Evolutionary conservation across 116 monocot genomes (phyloP), one percentile per base, ranked within the genome.

Genomic region (Papilionanthe hybrid): DNA sequence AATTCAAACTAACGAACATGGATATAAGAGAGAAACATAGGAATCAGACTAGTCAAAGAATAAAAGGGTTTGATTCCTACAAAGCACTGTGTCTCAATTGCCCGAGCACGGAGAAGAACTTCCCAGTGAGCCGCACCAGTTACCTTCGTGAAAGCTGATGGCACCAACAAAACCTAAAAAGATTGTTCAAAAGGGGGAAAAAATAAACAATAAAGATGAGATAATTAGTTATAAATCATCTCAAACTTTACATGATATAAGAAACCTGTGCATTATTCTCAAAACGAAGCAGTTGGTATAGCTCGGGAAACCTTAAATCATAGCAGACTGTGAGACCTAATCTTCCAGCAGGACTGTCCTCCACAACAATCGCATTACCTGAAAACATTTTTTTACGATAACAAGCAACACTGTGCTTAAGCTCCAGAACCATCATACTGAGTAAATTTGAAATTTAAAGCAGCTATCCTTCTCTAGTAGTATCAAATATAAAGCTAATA

Each of bases 91-190:
- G 92, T 96, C 81, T 96, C 96, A 60, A 94, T 96, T 80, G 96
- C 96, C 10, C 96, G 92, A 79, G 92, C 86, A 75, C 94, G 90
- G 48, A 96, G 92, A 84, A 96, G 89, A 84, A 94, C 83, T 73
- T 97, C 97, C 97, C 97, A 97, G 42, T 94, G 97, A 72, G 97
- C 97, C 82, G 91, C 86, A 44, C 94, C 97, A 42, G 92, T 97
- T 77, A 92, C 82, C 69, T 86, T 94, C 4, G 97, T 97, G 82
- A 97, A 97, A 80, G 97, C 94, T 55, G 94, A 82, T 57, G 92
- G 94, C 65, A 92, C 97, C 82, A 97, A 81, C 82, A 97, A 84
- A 82, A 96, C 85, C 96, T 96, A 83, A 63, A 77, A 73, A 41
- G 45, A 50, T 71, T 75, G 17, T 8, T 69, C 20, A 42, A 37